These are phyloP conservation scores for Rhizopus sp. DNA, from an alignment of 371 early-diverging fungal genomes.

Conservation along the genomic window DNA sequence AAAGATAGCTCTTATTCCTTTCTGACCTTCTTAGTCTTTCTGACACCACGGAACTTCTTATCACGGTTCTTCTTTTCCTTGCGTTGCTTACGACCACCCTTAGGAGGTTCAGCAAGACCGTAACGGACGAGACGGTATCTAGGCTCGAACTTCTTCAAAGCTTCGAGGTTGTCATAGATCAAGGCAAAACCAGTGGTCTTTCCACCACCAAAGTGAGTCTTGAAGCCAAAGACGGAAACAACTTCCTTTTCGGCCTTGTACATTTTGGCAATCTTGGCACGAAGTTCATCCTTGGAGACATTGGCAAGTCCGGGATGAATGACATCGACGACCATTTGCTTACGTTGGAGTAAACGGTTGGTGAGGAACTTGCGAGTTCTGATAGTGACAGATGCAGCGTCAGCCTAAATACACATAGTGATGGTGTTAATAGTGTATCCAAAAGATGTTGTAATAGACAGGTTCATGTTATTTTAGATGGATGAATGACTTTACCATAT, in stretches of 20 bases:
- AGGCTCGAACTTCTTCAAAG: conserved; percentile 98
- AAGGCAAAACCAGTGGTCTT: conserved; percentile 97
- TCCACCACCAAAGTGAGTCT: conserved; percentile 97
- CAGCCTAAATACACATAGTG: conserved; percentile 54
- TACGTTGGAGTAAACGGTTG: conserved; percentile 97
- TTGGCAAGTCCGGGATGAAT: conserved; percentile 94
- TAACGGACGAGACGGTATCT: conserved; percentile 93
- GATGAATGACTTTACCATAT: conserved; percentile 20
- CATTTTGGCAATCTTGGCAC: conserved; percentile 94
- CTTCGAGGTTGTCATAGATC: conserved; percentile 95
- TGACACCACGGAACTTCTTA: conserved; percentile 98
- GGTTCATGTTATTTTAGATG: background rate
- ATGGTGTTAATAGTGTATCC: background rate
- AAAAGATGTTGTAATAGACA: background rate
- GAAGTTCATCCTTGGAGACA: conserved; percentile 90
- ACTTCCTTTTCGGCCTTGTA: conserved; percentile 94
- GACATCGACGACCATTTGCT: conserved; percentile 98
- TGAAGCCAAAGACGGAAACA: conserved; percentile 95
- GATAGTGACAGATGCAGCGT: conserved; percentile 85
- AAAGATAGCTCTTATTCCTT: conserved; percentile 18
- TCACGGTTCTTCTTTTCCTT: conserved; percentile 99
- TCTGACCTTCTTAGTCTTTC: conserved; percentile 80
- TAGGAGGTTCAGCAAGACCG: conserved; percentile 76
- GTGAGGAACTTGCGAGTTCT: conserved; percentile 98
- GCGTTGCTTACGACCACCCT: conserved; percentile 95